Evolutionary conservation across 2,329 filamentous ascomycete genomes (phyloP).

Genomic region (Ophiostoma triangulosporum): DNA sequence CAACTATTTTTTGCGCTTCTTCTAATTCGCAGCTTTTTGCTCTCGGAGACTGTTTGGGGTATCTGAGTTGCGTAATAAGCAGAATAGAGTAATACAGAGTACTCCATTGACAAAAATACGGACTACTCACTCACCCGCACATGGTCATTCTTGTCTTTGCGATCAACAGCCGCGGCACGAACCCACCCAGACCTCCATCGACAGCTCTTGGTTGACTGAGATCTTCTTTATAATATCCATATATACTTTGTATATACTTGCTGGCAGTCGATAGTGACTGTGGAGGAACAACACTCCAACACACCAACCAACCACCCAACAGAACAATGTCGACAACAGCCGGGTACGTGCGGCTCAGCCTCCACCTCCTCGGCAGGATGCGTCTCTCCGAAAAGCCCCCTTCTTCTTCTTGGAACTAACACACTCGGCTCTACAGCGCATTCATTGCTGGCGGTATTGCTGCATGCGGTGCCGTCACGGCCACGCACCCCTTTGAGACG

Average conservation of each 20-base stretch:
- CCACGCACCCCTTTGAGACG: conserved; percentile 95
- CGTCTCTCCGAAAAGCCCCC: neutral
- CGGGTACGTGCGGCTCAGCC: conserved; percentile 8
- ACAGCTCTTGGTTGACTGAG: neutral
- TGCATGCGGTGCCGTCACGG: conserved; percentile 91
- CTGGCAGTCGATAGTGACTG: no score
- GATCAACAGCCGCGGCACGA: neutral
- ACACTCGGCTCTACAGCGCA: conserved; percentile 36
- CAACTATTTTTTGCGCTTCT: neutral
- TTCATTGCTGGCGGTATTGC: conserved; percentile 95
- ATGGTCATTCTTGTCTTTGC: neutral
- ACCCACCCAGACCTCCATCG: neutral
- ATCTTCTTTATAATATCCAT: neutral
- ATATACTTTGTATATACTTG: neutral
- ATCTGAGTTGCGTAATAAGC: neutral
- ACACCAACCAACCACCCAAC: neutral
- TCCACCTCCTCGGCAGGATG: neutral
- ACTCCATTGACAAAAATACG: neutral
- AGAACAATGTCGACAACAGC: conserved; percentile 13
- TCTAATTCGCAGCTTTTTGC: conserved; percentile 1
- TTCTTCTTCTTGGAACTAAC: neutral
- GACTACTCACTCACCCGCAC: neutral
- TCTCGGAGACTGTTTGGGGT: neutral
- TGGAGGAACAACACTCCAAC: neutral
- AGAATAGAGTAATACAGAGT: neutral